Evolutionary conservation across 164 flowering plant species (phyloP).

Genomic region (Nymphaea thermarum): DNA sequence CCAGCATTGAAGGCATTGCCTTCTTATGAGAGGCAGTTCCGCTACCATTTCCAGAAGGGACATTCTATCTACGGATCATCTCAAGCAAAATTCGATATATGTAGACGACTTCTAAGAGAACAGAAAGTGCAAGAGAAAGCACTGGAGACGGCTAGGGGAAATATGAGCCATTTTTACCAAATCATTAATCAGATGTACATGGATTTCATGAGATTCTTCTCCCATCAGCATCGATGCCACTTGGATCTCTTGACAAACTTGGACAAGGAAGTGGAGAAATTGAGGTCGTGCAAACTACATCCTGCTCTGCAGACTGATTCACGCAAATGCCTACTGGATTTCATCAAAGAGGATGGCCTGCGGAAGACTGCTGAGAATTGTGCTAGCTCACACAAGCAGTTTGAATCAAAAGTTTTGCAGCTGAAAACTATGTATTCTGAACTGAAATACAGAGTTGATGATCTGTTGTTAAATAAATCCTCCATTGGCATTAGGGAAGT

Average conservation of each 20-base stretch:
- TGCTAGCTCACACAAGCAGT: constrained; percentile 64
- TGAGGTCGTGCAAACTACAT: constrained; percentile 60
- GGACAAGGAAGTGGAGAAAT: constrained; percentile 55
- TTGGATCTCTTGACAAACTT: constrained; percentile 57
- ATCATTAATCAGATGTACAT: constrained; percentile 50
- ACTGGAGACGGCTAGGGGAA: constrained; percentile 64
- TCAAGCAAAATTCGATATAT: constrained; percentile 31
- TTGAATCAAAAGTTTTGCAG: constrained; percentile 70
- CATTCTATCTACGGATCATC: constrained; percentile 46
- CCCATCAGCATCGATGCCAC: constrained; percentile 63
- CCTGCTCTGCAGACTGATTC: constrained; percentile 61
- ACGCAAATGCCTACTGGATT: constrained; percentile 68
- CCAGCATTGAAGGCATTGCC: constrained; percentile 97
- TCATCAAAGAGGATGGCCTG: constrained; percentile 81
- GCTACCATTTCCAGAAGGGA: constrained; percentile 76
- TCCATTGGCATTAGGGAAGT: constrained; percentile 39
- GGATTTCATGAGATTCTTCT: constrained; percentile 71
- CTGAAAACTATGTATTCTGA: constrained; percentile 68
- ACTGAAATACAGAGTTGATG: constrained; percentile 69
- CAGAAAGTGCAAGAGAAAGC: constrained; percentile 86
- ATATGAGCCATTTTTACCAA: constrained; percentile 61
- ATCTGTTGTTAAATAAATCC: constrained; percentile 46
- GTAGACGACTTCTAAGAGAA: constrained; percentile 60
- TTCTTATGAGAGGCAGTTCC: constrained; percentile 78
- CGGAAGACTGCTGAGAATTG: constrained; percentile 58